phyloP scores from a whole-genome alignment of 352 stramenopile species.

The Pythium grandisporangium region DNA sequence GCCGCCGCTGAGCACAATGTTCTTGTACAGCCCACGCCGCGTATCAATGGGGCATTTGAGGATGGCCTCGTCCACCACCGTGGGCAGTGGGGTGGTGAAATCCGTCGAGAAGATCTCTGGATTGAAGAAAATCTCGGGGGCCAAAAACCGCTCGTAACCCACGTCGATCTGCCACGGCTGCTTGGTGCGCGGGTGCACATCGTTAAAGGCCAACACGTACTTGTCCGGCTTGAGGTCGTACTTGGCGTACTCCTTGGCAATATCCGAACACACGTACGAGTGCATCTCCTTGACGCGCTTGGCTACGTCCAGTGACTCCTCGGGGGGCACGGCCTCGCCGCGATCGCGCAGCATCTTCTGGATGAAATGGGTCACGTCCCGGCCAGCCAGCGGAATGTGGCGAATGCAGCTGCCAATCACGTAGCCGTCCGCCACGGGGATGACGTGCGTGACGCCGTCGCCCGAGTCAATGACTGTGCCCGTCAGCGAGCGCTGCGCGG shows the following conservation, averaged over 20 bases:
- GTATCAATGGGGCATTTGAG: conserved; percentile 95
- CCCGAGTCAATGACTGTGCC: conserved; percentile 93
- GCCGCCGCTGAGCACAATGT: conserved; percentile 93
- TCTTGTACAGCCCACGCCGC: conserved; percentile 91
- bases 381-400: conserved; percentile 90
- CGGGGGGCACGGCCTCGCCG: conserved; percentile 85
- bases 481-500: conserved; percentile 84
- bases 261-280: conserved; percentile 93
- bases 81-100: conserved; percentile 88
- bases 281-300: conserved; percentile 92
- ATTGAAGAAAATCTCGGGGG: conserved; percentile 96
- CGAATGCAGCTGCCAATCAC: conserved; percentile 94
- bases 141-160: conserved; percentile 92
- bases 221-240: conserved; percentile 92
- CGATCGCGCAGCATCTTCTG: conserved; percentile 91
- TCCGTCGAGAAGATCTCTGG: conserved; percentile 94
- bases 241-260: conserved; percentile 95
- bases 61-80: conserved; percentile 93
- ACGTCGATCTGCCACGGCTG: conserved; percentile 88
- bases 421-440: conserved; percentile 92
- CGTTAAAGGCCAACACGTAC: conserved; percentile 86
- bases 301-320: conserved; percentile 88
- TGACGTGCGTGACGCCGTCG: conserved; percentile 93
- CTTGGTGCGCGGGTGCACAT: conserved; percentile 69
- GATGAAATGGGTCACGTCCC: conserved; percentile 95